Percentiles rank a stretch among this genome's conserved stretches.
phyloP scores from a whole-genome alignment of 164 flowering plant species.

The Annona cherimola region DNA sequence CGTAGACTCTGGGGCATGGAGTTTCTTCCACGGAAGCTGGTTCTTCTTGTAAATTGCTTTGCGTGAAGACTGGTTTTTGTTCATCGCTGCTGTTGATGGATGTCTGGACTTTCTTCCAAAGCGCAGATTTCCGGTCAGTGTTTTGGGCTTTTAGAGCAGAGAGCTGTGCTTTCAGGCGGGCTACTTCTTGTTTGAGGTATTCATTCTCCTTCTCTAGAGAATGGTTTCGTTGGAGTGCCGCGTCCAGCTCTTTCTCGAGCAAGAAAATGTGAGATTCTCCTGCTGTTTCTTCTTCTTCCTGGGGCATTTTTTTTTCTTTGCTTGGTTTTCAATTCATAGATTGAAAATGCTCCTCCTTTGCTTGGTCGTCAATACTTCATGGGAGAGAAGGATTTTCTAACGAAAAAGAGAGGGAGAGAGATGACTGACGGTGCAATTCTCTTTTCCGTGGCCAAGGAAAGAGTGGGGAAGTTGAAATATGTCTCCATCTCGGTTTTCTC shows the following conservation, averaged over 20 bases:
- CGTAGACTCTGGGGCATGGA: slow-evolving; percentile 9
- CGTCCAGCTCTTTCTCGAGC: slow-evolving; percentile 41
- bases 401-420: slow-evolving; percentile 5
- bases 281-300: slow-evolving; percentile 15
- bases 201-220: slow-evolving; percentile 54
- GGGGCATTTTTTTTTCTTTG: slow-evolving; percentile 26
- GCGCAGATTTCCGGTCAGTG: slow-evolving; percentile 41
- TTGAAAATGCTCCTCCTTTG: not conserved
- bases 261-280: slow-evolving; percentile 22
- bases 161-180: slow-evolving; percentile 38
- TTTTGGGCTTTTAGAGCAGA: slow-evolving; percentile 41
- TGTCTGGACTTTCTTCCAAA: slow-evolving; percentile 48
- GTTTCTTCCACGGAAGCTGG: slow-evolving; percentile 9
- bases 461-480: not conserved
- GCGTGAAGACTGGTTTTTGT: slow-evolving; percentile 19
- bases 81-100: slow-evolving; percentile 20
- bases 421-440: not conserved
- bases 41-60: slow-evolving; percentile 14
- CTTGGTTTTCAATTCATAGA: slow-evolving; percentile 5
- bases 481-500: not conserved
- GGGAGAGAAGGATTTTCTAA: not conserved
- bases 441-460: not conserved
- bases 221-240: slow-evolving; percentile 28
- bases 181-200: slow-evolving; percentile 54
- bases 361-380: not conserved